Conservation (phyloP, 768 basidiomycete species). For the Mycena crocata region DNA sequence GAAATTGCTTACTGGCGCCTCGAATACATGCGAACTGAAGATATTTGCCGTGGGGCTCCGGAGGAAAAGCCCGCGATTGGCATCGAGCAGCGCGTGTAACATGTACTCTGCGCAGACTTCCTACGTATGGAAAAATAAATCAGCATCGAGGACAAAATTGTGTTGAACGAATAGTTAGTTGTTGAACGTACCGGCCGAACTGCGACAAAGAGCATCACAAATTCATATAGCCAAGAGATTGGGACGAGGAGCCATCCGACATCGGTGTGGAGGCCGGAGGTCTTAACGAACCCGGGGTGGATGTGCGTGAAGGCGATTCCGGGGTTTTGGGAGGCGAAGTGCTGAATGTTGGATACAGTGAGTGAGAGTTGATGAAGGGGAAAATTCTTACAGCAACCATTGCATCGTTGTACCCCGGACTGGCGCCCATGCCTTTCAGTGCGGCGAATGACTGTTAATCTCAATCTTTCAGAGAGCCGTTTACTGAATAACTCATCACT, state of each 20-base stretch:
- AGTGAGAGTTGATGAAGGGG: background rate
- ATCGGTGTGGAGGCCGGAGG: constrained; percentile 21
- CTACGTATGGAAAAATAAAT: background rate
- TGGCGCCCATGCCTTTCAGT: constrained; percentile 3
- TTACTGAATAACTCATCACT: background rate
- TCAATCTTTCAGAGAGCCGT: background rate
- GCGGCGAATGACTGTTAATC: constrained; percentile 2
- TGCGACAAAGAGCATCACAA: constrained; percentile 3
- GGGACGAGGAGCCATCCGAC: constrained; percentile 16
- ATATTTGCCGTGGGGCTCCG: constrained; percentile 3
- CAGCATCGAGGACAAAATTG: background rate
- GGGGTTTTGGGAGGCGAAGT: constrained; percentile 35
- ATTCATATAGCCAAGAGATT: constrained; percentile 6
- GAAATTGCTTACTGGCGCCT: background rate
- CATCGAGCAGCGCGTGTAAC: constrained; percentile 22
- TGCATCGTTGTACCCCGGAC: constrained; percentile 16
- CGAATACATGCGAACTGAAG: constrained; percentile 11
- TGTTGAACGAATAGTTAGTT: too few species aligned
- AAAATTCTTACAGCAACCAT: constrained; percentile 11
- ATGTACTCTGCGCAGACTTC: constrained; percentile 27
- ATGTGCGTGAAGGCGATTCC: constrained; percentile 39
- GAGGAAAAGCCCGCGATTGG: constrained; percentile 7
- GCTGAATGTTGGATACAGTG: constrained; percentile 22
- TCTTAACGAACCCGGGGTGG: constrained; percentile 39
- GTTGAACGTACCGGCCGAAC: constrained; percentile 2